phyloP scores from a whole-genome alignment of 257 asterid species.

The Lithospermum erythrorhizon region DNA sequence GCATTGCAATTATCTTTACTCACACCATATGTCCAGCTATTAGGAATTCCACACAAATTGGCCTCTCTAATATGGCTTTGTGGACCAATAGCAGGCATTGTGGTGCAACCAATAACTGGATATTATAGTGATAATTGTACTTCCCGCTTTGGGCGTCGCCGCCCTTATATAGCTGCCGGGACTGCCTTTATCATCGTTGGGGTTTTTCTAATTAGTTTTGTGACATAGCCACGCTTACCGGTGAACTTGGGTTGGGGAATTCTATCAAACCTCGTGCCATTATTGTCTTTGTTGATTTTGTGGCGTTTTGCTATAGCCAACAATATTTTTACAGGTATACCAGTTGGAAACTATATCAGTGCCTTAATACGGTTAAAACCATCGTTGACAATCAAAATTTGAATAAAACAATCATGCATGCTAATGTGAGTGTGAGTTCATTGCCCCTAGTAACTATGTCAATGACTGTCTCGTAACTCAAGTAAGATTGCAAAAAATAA shows the following conservation, averaged over 20 bases:
- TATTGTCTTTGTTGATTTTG: constrained; percentile 9
- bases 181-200: neutral
- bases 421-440: too few species aligned
- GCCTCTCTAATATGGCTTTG: constrained; percentile 12
- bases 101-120: constrained; percentile 8
- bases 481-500: too few species aligned
- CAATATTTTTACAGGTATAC: constrained; percentile 18
- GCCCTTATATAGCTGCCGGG: constrained; percentile 5
- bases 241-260: constrained; percentile 4
- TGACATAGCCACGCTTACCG: constrained; percentile 8
- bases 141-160: constrained; percentile 9
- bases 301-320: constrained; percentile 12
- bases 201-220: constrained; percentile 7
- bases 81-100: constrained; percentile 10
- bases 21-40: constrained; percentile 8
- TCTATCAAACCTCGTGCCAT: constrained; percentile 6
- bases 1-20: constrained; percentile 9
- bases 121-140: constrained; percentile 5
- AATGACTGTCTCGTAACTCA: too few species aligned
- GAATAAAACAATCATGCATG: too few species aligned
- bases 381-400: too few species aligned
- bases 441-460: too few species aligned
- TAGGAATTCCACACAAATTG: constrained; percentile 8
- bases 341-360: too few species aligned
- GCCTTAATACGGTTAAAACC: too few species aligned